These are phyloP conservation scores for Limnanthes douglasii DNA, from an alignment of 345 rosid genomes.

Conservation along the genomic window DNA sequence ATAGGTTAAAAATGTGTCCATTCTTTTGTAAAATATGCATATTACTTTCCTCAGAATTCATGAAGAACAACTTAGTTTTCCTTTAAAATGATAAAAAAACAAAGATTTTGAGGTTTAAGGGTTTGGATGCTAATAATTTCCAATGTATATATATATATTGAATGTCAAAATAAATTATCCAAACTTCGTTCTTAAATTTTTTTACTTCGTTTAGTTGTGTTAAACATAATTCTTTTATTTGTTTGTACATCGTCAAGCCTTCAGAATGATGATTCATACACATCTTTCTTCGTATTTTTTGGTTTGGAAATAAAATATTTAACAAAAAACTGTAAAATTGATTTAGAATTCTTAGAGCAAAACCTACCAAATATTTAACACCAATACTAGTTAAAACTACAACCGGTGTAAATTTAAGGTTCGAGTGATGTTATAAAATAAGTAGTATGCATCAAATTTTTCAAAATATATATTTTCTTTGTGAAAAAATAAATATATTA, in stretches of 20 bases:
- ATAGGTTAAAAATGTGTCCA: no score
- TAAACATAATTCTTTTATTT: constrained; percentile 11
- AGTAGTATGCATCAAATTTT: no score
- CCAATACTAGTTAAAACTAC: no score
- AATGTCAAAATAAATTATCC: constrained; percentile 4
- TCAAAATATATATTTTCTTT: no score
- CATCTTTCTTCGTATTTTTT: constrained; percentile 19
- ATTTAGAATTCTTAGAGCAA: no score
- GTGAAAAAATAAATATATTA: no score
- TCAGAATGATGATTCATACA: constrained; percentile 11
- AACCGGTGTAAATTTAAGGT: no score
- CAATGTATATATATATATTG: constrained; percentile 19
- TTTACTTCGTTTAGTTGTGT: constrained; percentile 10
- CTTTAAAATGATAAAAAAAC: constrained; percentile 16
- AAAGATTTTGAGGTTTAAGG: constrained; percentile 13
- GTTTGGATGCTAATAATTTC: constrained; percentile 25
- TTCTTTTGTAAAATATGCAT: no score
- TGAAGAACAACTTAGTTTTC: constrained; percentile 17
- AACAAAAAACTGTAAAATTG: no score
- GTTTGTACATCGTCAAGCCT: constrained; percentile 17
- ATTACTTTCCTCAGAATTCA: constrained; percentile 9
- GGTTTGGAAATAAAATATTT: constrained; percentile 2
- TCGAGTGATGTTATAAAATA: no score
- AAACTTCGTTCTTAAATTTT: no score
- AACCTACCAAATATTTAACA: no score